Evolutionary conservation across 2,329 filamentous ascomycete genomes (phyloP).

Genomic region (Nemania diffusa): DNA sequence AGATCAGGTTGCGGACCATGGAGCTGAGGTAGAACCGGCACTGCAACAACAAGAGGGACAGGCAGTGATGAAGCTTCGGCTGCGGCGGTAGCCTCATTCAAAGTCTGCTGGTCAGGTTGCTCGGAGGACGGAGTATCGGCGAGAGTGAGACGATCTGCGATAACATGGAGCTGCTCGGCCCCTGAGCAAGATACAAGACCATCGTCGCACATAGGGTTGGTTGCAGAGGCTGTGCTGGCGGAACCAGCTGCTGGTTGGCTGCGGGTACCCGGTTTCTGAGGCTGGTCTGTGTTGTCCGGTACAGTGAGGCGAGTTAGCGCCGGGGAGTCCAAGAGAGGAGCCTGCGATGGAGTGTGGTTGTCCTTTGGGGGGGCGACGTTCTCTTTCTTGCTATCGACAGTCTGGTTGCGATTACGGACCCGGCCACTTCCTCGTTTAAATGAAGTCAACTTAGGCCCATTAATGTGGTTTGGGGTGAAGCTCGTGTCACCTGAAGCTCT

Average conservation of each 20-base stretch:
- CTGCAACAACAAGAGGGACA: constrained; percentile 43
- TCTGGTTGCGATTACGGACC: constrained; percentile 25
- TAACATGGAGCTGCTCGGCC: constrained; percentile 35
- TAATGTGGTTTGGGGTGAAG: constrained; percentile 36
- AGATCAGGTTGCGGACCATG: constrained; percentile 30
- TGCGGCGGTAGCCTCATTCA: constrained; percentile 36
- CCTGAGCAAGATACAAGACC: constrained; percentile 17
- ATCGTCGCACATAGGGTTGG: constrained; percentile 29
- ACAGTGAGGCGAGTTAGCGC: constrained; percentile 38
- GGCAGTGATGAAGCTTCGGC: constrained; percentile 42
- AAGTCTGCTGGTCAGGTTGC: constrained; percentile 27
- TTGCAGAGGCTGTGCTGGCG: constrained; percentile 33
- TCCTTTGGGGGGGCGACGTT: constrained; percentile 28
- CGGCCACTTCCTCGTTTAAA: constrained; percentile 33
- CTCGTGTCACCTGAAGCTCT: constrained; percentile 42
- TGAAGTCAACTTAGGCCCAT: constrained; percentile 37
- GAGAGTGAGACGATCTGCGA: constrained; percentile 42
- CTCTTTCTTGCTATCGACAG: constrained; percentile 37
- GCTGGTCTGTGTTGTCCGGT: constrained; percentile 37
- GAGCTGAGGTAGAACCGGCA: constrained; percentile 39
- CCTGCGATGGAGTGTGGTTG: constrained; percentile 23
- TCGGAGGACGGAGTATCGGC: constrained; percentile 34
- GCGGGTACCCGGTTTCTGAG: constrained; percentile 48
- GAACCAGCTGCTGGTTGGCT: constrained; percentile 35
- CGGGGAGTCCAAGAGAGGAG: constrained; percentile 27